phyloP scores from a whole-genome alignment of 352 stramenopile genomes.

The Globisporangium rhizosaccharum region DNA sequence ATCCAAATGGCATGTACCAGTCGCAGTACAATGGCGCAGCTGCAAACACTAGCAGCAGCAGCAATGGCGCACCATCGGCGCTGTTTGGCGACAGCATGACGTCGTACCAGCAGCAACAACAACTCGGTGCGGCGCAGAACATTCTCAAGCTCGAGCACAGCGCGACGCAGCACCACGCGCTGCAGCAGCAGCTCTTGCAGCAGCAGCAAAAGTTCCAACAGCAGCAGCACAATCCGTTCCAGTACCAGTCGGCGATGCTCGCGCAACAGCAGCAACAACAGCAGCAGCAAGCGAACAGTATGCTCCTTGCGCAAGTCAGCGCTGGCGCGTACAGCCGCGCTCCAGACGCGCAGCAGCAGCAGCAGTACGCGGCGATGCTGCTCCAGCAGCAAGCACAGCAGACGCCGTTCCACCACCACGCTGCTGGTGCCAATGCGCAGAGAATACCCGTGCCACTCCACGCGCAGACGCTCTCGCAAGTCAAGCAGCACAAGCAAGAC shows the following conservation, averaged over 20 bases:
- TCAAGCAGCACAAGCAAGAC: constrained; percentile 55
- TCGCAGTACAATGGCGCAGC: constrained; percentile 10
- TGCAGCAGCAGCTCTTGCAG: constrained; percentile 52
- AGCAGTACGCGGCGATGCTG: constrained; percentile 55
- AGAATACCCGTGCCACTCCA: constrained; percentile 25
- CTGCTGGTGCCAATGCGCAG: constrained; percentile 26
- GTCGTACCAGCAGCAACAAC: constrained; percentile 13
- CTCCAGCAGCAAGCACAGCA: constrained; percentile 47
- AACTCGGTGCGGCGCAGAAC: constrained; percentile 13
- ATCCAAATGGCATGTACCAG: constrained; percentile 24
- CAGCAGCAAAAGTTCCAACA: constrained; percentile 52
- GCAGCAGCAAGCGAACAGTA: constrained; percentile 24
- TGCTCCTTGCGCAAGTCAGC: constrained; percentile 38
- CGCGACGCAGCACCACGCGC: constrained; percentile 28
- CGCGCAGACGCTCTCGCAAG: constrained; percentile 38
- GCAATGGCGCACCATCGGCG: constrained; percentile 14
- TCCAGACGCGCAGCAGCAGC: constrained; percentile 28
- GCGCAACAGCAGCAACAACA: constrained; percentile 21
- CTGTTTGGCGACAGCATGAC: constrained; percentile 6
- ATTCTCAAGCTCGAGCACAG: constrained; percentile 38
- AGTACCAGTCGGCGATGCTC: constrained; percentile 44
- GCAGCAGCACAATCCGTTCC: constrained; percentile 49
- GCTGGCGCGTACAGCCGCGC: constrained; percentile 3
- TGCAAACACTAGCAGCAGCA: neutral
- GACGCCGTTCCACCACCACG: constrained; percentile 15